Conservation (phyloP, 352 stramenopile genomes). For the Phytophthora rubi region DNA sequence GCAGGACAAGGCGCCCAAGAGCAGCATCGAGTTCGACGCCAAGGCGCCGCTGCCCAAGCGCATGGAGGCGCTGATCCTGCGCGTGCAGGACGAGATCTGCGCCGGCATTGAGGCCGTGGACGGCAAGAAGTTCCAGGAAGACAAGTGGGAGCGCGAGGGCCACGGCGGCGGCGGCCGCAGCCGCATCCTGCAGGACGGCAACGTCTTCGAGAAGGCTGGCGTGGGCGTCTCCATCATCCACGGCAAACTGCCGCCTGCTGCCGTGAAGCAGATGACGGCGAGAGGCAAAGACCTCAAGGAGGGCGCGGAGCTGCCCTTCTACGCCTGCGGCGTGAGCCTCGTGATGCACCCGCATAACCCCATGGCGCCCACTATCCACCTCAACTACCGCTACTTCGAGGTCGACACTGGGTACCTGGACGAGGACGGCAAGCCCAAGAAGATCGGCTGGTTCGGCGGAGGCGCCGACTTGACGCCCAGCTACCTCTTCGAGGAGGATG, state of each 20-base stretch:
- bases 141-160: conserved; percentile 95
- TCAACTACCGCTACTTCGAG: conserved; percentile 99
- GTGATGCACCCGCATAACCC: conserved; percentile 97
- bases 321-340: conserved; percentile 94
- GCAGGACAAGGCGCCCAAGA: conserved; percentile 61
- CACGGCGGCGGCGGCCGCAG: conserved; percentile 95
- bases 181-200: conserved; percentile 93
- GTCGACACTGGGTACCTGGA: conserved; percentile 82
- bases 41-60: conserved; percentile 70
- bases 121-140: conserved; percentile 94
- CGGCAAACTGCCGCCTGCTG: conserved; percentile 92
- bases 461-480: conserved; percentile 97
- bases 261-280: conserved; percentile 81
- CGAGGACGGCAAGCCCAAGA: conserved; percentile 82
- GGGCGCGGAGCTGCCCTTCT: conserved; percentile 93
- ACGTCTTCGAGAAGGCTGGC: conserved; percentile 98
- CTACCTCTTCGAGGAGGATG: conserved; percentile 97
- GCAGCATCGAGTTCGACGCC: conserved; percentile 81
- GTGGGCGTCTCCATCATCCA: conserved; percentile 98
- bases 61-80: conserved; percentile 85
- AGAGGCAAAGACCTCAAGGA: conserved; percentile 79
- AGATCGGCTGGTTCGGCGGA: conserved; percentile 95
- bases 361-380: conserved; percentile 96
- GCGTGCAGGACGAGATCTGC: conserved; percentile 89
- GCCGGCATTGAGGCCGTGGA: conserved; percentile 91